phyloP scores from a whole-genome alignment of 805 yeast species.

The Candida nonsorbophila region DNA sequence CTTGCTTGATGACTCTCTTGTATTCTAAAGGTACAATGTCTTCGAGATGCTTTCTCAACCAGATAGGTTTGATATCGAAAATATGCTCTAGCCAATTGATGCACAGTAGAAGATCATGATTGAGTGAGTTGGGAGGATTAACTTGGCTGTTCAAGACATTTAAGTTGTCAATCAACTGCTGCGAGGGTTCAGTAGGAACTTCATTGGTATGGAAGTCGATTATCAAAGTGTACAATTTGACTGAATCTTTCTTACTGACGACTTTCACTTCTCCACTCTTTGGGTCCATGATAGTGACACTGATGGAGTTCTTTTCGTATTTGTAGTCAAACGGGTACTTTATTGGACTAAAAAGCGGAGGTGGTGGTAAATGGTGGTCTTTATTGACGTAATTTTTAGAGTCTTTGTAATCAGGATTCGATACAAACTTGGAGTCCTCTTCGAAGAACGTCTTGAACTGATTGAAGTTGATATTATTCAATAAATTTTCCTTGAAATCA shows the following conservation, averaged over 20 bases:
- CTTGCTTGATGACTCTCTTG: constrained; percentile 53
- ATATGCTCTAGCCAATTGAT: constrained; percentile 39
- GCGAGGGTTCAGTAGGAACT: constrained; percentile 48
- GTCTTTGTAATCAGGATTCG: constrained; percentile 22
- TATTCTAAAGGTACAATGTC: constrained; percentile 46
- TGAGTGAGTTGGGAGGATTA: constrained; percentile 27
- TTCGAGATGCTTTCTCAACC: constrained; percentile 74
- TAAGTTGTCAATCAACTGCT: constrained; percentile 34
- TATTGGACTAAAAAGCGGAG: constrained; percentile 75
- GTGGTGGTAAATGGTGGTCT: constrained; percentile 70
- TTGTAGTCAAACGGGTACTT: constrained; percentile 73
- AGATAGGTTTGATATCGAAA: constrained; percentile 72
- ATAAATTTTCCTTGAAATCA: constrained; percentile 18
- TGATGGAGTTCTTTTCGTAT: constrained; percentile 66
- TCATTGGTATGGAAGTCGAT: constrained; percentile 41
- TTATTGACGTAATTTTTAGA: constrained; percentile 19
- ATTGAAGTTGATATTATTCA: constrained; percentile 16
- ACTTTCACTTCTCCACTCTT: constrained; percentile 57
- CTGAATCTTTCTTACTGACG: constrained; percentile 37
- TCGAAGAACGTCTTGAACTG: constrained; percentile 20
- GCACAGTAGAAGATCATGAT: constrained; percentile 33
- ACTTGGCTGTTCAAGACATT: constrained; percentile 27
- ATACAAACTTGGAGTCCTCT: constrained; percentile 15
- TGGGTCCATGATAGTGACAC: constrained; percentile 42
- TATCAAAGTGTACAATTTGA: constrained; percentile 50